Conservation (phyloP, 176 grass and related monocot species). For the Cenchrus purpureus region DNA sequence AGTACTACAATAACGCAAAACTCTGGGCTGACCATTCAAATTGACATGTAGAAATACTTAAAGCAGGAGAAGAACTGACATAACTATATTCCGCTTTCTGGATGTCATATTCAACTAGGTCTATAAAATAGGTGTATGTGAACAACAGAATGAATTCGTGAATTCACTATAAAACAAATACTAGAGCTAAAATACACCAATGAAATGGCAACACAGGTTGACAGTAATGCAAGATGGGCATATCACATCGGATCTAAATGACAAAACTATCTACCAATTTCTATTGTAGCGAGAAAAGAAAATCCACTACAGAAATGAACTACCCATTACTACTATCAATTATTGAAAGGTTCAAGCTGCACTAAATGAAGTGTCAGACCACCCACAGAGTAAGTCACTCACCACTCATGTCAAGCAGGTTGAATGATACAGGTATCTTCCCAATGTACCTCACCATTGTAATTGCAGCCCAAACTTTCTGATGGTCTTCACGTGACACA, state of each 20-base stretch:
- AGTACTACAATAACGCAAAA: neutral
- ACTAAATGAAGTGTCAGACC: neutral
- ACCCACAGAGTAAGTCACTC: conserved; percentile 25
- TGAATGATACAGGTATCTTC: conserved; percentile 65
- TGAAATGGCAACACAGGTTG: neutral
- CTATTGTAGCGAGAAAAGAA: neutral
- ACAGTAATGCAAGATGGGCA: neutral
- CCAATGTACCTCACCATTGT: conserved; percentile 70
- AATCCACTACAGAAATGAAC: neutral
- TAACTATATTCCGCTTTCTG: neutral
- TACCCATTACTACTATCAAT: neutral
- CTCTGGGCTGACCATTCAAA: neutral
- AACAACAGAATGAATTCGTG: neutral
- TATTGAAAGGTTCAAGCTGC: neutral
- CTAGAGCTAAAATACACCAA: too few relatives aligned
- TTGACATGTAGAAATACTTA: neutral
- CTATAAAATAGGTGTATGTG: neutral
- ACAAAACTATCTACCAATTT: neutral
- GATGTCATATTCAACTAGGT: neutral
- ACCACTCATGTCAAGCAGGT: conserved; percentile 82
- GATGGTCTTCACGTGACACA: conserved; percentile 66
- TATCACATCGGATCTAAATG: conserved; percentile 2
- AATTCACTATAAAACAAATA: neutral
- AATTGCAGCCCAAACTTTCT: conserved; percentile 73
- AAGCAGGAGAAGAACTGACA: neutral